Percentiles rank a stretch among this genome's conserved stretches.
Evolutionary conservation across 2,329 filamentous ascomycete species (phyloP).

Genomic region (Alternaria novae-zelandiae): DNA sequence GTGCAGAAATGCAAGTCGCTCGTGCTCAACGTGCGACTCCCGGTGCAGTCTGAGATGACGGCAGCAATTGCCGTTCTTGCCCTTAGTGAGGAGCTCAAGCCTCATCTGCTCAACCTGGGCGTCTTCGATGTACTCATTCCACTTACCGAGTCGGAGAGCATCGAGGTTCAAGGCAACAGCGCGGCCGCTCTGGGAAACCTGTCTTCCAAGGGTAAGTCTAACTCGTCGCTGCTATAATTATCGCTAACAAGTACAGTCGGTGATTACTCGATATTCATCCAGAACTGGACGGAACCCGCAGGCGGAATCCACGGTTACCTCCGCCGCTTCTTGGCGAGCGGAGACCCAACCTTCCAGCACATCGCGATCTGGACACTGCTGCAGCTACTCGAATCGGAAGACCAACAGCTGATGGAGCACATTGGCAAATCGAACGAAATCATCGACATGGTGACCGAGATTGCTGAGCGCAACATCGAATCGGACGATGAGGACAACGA

Average conservation of each 20-base stretch:
- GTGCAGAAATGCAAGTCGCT: slow-evolving; percentile 99
- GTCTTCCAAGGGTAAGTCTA: slow-evolving; percentile 83
- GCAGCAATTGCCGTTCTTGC: slow-evolving; percentile 97
- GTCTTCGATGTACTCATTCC: slow-evolving; percentile 97
- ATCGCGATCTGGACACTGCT: slow-evolving; percentile 98
- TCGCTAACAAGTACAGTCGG: slow-evolving; percentile 68
- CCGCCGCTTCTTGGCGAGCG: slow-evolving; percentile 88
- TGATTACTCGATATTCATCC: slow-evolving; percentile 94
- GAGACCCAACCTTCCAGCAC: slow-evolving; percentile 97
- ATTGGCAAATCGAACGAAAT: slow-evolving; percentile 92
- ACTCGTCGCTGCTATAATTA: not conserved
- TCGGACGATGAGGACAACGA: slow-evolving; percentile 86
- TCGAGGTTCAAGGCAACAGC: slow-evolving; percentile 98
- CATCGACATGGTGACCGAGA: slow-evolving; percentile 87
- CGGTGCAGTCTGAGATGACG: slow-evolving; percentile 98
- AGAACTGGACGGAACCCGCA: slow-evolving; percentile 90
- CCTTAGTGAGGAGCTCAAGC: slow-evolving; percentile 93
- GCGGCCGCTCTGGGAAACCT: slow-evolving; percentile 94
- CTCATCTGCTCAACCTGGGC: slow-evolving; percentile 85
- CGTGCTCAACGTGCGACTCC: slow-evolving; percentile 88
- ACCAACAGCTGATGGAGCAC: slow-evolving; percentile 83
- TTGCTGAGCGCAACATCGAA: slow-evolving; percentile 87
- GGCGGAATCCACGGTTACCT: slow-evolving; percentile 97
- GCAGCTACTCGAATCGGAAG: slow-evolving; percentile 93
- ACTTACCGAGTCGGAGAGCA: slow-evolving; percentile 91